Conservation (phyloP, 331 rosid genomes). For the Cydonia oblonga region DNA sequence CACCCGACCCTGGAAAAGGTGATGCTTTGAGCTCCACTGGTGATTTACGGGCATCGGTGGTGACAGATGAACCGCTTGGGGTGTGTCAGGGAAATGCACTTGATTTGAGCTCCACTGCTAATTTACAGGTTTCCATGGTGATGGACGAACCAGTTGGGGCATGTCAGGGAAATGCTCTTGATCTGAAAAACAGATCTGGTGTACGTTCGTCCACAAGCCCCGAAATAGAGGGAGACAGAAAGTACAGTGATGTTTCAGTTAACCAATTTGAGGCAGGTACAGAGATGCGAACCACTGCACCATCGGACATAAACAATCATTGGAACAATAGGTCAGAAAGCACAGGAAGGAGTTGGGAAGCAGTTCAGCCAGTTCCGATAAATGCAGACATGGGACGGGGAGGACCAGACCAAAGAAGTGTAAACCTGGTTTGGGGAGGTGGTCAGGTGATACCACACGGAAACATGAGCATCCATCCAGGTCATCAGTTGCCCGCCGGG, state of each 20-base stretch:
- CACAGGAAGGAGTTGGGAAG: slow-evolving; percentile 10
- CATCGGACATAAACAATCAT: slow-evolving; percentile 34
- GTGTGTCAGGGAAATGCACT: slow-evolving; percentile 20
- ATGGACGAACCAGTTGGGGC: slow-evolving; percentile 30
- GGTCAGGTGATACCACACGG: slow-evolving; percentile 31
- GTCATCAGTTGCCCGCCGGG: slow-evolving; percentile 17
- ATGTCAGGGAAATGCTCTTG: slow-evolving; percentile 30
- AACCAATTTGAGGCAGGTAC: slow-evolving; percentile 17
- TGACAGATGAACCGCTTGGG: slow-evolving; percentile 33
- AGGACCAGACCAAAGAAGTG: slow-evolving; percentile 37
- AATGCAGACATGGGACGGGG: slow-evolving; percentile 26
- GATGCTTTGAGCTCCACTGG: slow-evolving; percentile 69
- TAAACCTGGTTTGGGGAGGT: slow-evolving; percentile 30
- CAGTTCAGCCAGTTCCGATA: slow-evolving; percentile 11
- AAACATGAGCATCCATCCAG: slow-evolving; percentile 28
- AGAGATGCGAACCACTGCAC: slow-evolving; percentile 10
- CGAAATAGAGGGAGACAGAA: slow-evolving; percentile 40
- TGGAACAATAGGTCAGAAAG: slow-evolving; percentile 38
- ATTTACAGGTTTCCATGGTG: slow-evolving; percentile 43
- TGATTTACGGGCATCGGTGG: slow-evolving; percentile 45
- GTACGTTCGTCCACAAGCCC: slow-evolving; percentile 40
- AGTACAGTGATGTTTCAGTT: slow-evolving; percentile 26
- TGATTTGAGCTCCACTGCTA: slow-evolving; percentile 63
- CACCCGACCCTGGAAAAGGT: slow-evolving; percentile 66
- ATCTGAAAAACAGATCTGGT: slow-evolving; percentile 35